A percentile compares a stretch with the other conserved stretches of the same genome.
Evolutionary conservation across 1,284 basidiomycete genomes (phyloP).

Genomic region (Ustilago cynodontis): DNA sequence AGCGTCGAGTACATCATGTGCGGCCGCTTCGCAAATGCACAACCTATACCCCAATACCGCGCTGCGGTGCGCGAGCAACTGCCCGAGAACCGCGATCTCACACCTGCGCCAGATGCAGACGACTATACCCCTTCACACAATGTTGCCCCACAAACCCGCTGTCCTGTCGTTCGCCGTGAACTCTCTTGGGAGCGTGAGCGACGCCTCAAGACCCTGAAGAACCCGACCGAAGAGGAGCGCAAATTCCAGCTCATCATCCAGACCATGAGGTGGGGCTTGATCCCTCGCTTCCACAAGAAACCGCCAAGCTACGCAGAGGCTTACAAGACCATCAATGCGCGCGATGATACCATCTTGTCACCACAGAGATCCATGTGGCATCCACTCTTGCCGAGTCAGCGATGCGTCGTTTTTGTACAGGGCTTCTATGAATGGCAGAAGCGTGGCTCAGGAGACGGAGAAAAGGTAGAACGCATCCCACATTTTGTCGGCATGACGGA

Average conservation of each 20-base stretch:
- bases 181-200: conserved; percentile 43
- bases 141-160: conserved; percentile 59
- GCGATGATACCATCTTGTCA: conserved; percentile 80
- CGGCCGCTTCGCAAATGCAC: conserved; percentile 59
- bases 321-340: conserved; percentile 88
- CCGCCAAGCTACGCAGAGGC: conserved; percentile 76
- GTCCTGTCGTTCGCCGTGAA: conserved; percentile 56
- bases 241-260: conserved; percentile 44
- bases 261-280: conserved; percentile 84
- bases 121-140: conserved; percentile 62
- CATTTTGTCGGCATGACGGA: conserved; percentile 88
- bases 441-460: conserved; percentile 14
- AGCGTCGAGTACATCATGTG: conserved; percentile 40
- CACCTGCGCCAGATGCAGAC: conserved; percentile 33
- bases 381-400: conserved; percentile 38
- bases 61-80: conserved; percentile 41
- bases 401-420: conserved; percentile 67
- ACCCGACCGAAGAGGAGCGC: conserved; percentile 23
- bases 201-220: conserved; percentile 12
- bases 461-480: conserved; percentile 45
- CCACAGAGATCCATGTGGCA: conserved; percentile 49
- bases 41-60: conserved; percentile 44
- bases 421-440: conserved; percentile 68
- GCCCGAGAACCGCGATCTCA: conserved; percentile 13
- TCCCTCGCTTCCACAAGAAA: conserved; percentile 84